Percentiles rank a stretch among this genome's conserved stretches.
Conservation (phyloP, 352 stramenopile species). For the Plasmopara halstedii region DNA sequence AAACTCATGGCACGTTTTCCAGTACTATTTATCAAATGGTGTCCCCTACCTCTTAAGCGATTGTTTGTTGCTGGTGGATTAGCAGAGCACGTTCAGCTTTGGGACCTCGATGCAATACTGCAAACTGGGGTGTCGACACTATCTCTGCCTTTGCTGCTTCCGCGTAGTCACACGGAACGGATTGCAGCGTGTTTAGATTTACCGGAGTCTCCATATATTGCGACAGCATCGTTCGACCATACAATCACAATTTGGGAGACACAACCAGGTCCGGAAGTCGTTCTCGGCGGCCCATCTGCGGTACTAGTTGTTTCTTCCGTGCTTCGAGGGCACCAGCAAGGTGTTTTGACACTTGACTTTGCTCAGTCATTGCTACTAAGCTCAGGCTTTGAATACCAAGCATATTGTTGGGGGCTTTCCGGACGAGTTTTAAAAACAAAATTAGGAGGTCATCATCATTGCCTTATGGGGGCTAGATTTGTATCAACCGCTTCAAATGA, state of each 20-base stretch:
- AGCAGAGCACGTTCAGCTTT: conserved; percentile 43
- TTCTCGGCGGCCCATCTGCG: conserved; percentile 17
- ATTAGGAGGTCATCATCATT: conserved; percentile 54
- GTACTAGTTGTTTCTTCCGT: conserved; percentile 37
- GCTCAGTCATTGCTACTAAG: conserved; percentile 49
- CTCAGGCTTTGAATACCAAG: conserved; percentile 76
- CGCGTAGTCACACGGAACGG: conserved; percentile 30
- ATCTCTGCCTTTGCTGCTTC: conserved; percentile 22
- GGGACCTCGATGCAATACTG: conserved; percentile 51
- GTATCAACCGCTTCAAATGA: conserved; percentile 26
- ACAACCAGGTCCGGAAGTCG: conserved; percentile 19
- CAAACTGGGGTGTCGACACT: conserved; percentile 19
- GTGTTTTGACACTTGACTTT: conserved; percentile 58
- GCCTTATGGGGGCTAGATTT: conserved; percentile 61
- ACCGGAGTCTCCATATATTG: conserved; percentile 41
- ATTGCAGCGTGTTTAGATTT: conserved; percentile 56
- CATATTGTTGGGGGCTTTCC: conserved; percentile 67
- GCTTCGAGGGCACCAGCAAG: conserved; percentile 58
- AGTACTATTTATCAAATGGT: conserved; percentile 51
- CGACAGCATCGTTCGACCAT: conserved; percentile 70
- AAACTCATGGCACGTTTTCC: conserved; percentile 50
- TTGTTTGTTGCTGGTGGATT: conserved; percentile 36
- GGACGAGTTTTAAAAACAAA: conserved; percentile 41
- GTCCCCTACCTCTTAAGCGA: conserved; percentile 29
- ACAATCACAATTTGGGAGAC: conserved; percentile 68